Conservation (phyloP, 2,329 filamentous ascomycete genomes). For the Xylaria sp. region DNA sequence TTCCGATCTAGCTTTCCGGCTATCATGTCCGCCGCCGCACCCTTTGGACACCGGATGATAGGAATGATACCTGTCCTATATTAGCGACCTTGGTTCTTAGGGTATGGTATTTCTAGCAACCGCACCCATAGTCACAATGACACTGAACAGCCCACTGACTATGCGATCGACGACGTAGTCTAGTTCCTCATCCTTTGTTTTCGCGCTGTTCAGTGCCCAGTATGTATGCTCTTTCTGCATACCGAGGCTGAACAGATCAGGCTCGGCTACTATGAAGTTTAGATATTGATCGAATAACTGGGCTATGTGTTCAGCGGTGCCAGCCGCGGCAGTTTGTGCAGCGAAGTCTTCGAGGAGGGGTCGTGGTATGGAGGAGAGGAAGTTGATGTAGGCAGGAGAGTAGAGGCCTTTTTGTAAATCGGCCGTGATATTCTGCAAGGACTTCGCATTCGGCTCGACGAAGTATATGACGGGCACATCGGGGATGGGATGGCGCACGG, state of each 20-base stretch:
- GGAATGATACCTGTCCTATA: conserved; percentile 75
- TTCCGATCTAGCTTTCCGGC: conserved; percentile 94
- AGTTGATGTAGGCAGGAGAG: conserved; percentile 94
- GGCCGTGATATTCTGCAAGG: conserved; percentile 80
- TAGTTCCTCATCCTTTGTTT: conserved; percentile 87
- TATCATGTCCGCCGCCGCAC: conserved; percentile 91
- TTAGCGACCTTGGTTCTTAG: background rate
- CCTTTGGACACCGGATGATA: conserved; percentile 92
- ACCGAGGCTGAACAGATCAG: conserved; percentile 91
- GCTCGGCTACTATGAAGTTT: conserved; percentile 95
- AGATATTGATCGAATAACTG: conserved; percentile 97
- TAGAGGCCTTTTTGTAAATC: conserved; percentile 90
- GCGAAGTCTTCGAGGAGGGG: conserved; percentile 95
- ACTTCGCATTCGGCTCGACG: conserved; percentile 83
- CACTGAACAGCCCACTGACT: conserved; percentile 95
- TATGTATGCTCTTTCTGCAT: conserved; percentile 92
- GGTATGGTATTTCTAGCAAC: conserved; percentile 28
- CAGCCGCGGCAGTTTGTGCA: conserved; percentile 80
- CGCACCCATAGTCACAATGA: conserved; percentile 94
- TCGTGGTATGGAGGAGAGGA: conserved; percentile 89
- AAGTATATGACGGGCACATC: conserved; percentile 97
- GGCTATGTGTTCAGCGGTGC: conserved; percentile 86
- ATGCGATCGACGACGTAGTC: conserved; percentile 88
- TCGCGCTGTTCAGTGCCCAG: conserved; percentile 93
- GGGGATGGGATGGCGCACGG: conserved; percentile 85